Evolutionary conservation across 768 basidiomycete species (phyloP).

Genomic region (Coprinopsis sp.): DNA sequence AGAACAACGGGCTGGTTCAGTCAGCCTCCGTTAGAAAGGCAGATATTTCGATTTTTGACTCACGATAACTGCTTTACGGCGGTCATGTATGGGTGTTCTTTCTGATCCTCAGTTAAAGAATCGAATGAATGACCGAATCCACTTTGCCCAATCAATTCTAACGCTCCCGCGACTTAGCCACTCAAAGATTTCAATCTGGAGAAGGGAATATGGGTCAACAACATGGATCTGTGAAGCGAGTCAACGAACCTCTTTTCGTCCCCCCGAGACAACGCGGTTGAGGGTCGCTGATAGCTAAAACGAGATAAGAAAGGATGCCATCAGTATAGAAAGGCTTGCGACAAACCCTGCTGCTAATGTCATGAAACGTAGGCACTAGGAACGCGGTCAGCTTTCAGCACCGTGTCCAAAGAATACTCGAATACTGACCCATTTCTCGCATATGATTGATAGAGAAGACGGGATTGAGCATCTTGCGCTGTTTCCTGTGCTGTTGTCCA

Average conservation of each 20-base stretch:
- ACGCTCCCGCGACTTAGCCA: constrained; percentile 27
- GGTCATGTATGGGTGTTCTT: constrained; percentile 18
- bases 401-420: not conserved
- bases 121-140: constrained; percentile 30
- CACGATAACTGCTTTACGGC: constrained; percentile 22
- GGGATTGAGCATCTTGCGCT: constrained; percentile 36
- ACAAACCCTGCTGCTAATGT: constrained; percentile 20
- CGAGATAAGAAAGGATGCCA: too few relatives aligned
- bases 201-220: not conserved
- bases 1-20: not conserved
- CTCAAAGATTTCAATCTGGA: constrained; percentile 11
- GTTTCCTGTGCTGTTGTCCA: constrained; percentile 33
- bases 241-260: constrained; percentile 22
- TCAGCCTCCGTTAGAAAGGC: not conserved
- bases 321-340: too few relatives aligned
- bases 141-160: constrained; percentile 28
- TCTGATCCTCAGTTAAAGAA: constrained; percentile 17
- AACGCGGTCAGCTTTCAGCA: not conserved
- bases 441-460: constrained; percentile 33
- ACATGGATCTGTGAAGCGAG: not conserved
- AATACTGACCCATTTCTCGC: constrained; percentile 22
- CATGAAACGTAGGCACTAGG: constrained; percentile 25
- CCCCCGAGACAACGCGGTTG: constrained; percentile 21
- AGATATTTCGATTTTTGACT: constrained; percentile 7
- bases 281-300: too few relatives aligned